phyloP scores from a whole-genome alignment of 805 yeast genomes.

The Candida qinlingensis region DNA sequence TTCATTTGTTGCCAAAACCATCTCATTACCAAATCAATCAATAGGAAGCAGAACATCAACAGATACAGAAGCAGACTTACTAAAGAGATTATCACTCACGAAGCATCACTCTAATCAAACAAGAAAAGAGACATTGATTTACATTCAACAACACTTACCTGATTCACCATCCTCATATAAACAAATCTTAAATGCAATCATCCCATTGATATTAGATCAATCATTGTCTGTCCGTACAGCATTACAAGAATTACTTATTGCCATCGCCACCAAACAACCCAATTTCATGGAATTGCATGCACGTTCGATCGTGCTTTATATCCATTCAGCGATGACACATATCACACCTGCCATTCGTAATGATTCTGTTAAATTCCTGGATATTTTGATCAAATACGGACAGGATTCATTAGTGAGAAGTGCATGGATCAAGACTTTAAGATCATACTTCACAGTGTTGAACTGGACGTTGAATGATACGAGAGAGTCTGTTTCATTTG shows the following conservation, averaged over 20 bases:
- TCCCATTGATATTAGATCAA: slow-evolving; percentile 56
- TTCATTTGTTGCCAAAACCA: slow-evolving; percentile 65
- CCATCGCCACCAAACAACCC: slow-evolving; percentile 44
- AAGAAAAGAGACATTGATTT: slow-evolving; percentile 62
- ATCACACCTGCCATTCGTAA: slow-evolving; percentile 69
- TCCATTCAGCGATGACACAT: slow-evolving; percentile 92
- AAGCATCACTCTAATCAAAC: slow-evolving; percentile 70
- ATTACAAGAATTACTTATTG: slow-evolving; percentile 41
- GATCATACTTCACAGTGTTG: slow-evolving; percentile 60
- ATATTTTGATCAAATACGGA: slow-evolving; percentile 50
- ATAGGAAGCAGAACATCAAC: slow-evolving; percentile 14
- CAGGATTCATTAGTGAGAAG: slow-evolving; percentile 52
- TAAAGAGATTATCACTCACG: slow-evolving; percentile 60
- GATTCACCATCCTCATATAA: slow-evolving; percentile 48
- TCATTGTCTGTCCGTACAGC: slow-evolving; percentile 60
- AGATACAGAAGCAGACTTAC: slow-evolving; percentile 38
- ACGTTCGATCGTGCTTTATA: slow-evolving; percentile 58
- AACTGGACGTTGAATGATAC: slow-evolving; percentile 58
- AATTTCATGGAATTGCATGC: slow-evolving; percentile 58
- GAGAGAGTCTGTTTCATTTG: slow-evolving; percentile 26
- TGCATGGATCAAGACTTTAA: slow-evolving; percentile 65
- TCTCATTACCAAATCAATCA: slow-evolving; percentile 36
- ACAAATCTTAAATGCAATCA: slow-evolving; percentile 48
- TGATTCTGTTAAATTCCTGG: slow-evolving; percentile 66
- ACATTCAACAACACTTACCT: slow-evolving; percentile 48